Base-by-base conservation (phyloP, 164 flowering plant species). In the Platanus orientalis region DNA sequence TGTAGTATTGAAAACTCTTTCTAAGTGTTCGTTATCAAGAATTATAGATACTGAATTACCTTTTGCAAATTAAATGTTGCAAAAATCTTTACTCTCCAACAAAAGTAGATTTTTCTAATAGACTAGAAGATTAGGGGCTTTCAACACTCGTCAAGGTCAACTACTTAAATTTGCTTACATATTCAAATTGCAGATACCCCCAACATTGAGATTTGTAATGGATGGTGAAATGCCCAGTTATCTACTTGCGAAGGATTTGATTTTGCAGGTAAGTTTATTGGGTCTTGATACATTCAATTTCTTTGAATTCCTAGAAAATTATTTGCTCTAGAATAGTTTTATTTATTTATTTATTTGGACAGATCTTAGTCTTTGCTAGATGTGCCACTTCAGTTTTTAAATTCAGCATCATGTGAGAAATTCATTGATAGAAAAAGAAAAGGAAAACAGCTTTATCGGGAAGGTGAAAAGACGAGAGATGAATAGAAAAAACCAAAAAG, bases 201-300 rank as follows among this genome's bases (percentile, higher is more conserved):
- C 96, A 58, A 92, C 99, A 45, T 60, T 94, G 71, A 84, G 96
- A 69, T 91, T 94, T 78, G 89, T 89, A 20, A 58, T 91, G 93
- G 97, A 94, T 79, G 97, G 99, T 64, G 97, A 91, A 78, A 91
- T 91, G 97, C 99, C 97, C 44, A 76, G 74, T 67, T 91, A 81
- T 80, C 70, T 95, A 71, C 89, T 89, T 51, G 96, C 97, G 6
- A 95, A 95, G 80, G 99, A 95, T 85, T 85, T 95, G 79, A 95
- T 95, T 76, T 79, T 95, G 79, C 99, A 91, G 70, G 99, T 95
- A 79, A 73, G 86, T 71, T 54, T 55, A 13, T 14, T 65, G 21
- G 34, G 19, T 53, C 44, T 61, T 21, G 19, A 32, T 52, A 48
- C 55, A 26, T 63, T 47, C 61, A 3, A 25, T 59, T 20, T 10